A percentile compares a stretch with the other conserved stretches of the same genome.
These are phyloP conservation scores for Cryphonectria radicalis DNA, from an alignment of 2,329 filamentous ascomycete species.

Conservation along the genomic window DNA sequence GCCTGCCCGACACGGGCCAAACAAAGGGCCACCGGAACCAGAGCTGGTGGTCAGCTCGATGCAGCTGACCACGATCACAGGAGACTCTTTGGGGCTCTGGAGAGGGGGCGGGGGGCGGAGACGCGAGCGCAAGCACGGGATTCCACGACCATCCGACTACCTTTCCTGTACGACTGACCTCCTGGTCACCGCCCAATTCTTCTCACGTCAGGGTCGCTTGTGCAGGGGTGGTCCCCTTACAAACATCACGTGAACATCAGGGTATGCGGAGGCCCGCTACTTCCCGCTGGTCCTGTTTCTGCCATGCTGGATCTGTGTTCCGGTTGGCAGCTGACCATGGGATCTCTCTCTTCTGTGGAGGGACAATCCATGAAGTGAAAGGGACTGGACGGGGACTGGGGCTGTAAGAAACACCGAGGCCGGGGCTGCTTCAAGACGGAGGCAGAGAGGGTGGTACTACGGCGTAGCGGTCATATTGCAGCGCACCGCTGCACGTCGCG, in stretches of 20 bases:
- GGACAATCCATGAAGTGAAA: constrained; percentile 25
- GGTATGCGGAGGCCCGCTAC: constrained; percentile 24
- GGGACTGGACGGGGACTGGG: constrained; percentile 15
- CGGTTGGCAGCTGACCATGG: constrained; percentile 26
- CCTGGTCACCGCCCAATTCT: constrained; percentile 9
- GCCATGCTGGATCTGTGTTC: constrained; percentile 25
- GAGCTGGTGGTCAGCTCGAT: neutral
- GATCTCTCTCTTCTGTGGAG: constrained; percentile 13
- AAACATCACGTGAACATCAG: constrained; percentile 26
- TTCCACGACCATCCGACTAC: neutral
- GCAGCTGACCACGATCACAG: constrained; percentile 4
- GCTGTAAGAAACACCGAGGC: constrained; percentile 4
- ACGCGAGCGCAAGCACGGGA: constrained; percentile 13
- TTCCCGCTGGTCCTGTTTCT: constrained; percentile 27
- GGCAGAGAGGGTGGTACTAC: neutral
- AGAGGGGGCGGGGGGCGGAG: neutral
- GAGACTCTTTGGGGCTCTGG: neutral
- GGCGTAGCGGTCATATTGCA: neutral
- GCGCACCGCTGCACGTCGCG: constrained; percentile 3
- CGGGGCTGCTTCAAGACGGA: neutral
- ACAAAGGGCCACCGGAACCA: neutral
- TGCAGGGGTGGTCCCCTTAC: constrained; percentile 26
- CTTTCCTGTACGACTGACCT: constrained; percentile 10
- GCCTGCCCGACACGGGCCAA: neutral
- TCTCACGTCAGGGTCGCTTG: constrained; percentile 5